Evolutionary conservation across 2,329 filamentous ascomycete genomes (phyloP), one percentile per base, ranked within the genome.

Genomic region (Pyrenophora teres): DNA sequence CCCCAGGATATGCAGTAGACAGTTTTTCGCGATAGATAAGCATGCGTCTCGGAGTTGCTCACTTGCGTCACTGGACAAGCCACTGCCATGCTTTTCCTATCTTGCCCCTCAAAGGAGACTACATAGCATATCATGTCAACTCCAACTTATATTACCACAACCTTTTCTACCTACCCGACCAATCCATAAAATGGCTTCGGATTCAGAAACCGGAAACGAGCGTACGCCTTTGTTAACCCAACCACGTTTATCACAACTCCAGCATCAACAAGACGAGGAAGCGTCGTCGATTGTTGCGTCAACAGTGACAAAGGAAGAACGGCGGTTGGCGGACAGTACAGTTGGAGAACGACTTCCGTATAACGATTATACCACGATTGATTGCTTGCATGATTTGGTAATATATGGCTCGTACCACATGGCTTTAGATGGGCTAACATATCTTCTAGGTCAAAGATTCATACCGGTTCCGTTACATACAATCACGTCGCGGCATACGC

Each of bases 301-400:
- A 18, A 68, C 74, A 41, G 59, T 80, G 23, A 76, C 75, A 12
- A 80, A 80, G 49, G 78, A 81, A 40, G 80, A 83, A 56, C 76
- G 76, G 51, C 75, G 76, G 15, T 67, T 83, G 47, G 71, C 62
- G 6, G 69, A 70, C 3, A 79, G 76, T 19, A 72, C 79, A 1
- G 72, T 82, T 9, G 82, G 81, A 36, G 83, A 85, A 62, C 71
- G 82, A 44, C 66, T 85, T 16, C 79, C 81, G 0, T 86, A 86
- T 63, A 84, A 83, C 61, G 80, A 85, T 56, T 86, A 86, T 58
- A 82, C 80, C 6, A 84, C 82, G 1, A 85, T 85, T 50, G 83
- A 86, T 67, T 86, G 82, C 82, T 73, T 86, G 8, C 83, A 84
- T 65, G 82, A 84, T 59, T 67, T 86, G 49, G 80, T 82, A 64